Base-by-base conservation (phyloP, 345 rosid species). In the Ceriops zippeliana region DNA sequence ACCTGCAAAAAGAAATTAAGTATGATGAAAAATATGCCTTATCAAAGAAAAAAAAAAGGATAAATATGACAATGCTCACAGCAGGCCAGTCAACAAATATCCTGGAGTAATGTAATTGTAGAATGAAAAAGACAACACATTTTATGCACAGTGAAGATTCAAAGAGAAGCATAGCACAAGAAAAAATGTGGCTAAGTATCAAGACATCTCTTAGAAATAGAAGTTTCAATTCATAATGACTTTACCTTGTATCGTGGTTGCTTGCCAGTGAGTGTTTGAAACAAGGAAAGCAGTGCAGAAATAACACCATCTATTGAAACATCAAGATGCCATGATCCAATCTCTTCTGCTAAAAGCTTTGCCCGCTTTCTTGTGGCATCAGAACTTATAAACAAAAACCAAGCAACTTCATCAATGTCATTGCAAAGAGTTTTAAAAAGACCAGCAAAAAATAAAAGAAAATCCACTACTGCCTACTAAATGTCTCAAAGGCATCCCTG, bases 321-420 rank as follows among this genome's bases (percentile, higher is more conserved):
- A 61, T 95, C 93, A 70, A 95, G 90, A 89, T 89, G 99, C 96
- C 93, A 87, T 2, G 99, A 81, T 54, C 99, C 99, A 17, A 95
- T 91, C 83, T 95, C 97, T 15, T 85, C 87, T 51, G 98, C 89
- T 58, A 95, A 84, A 62, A 74, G 73, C 89, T 87, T 92, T 67
- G 98, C 98, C 61, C 85, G 84, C 73, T 51, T 78, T 78, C 78
- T 90, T 66, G 96, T 89, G 70, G 77, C 82, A 69, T 83, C 81
- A 21, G 98, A 95, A 84, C 99, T 95, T 82, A 52, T 83, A 68
- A 58, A 53, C 63, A 68, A 35, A 52, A 20, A 49, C n/a, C 30
- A 7, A 3, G 1, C 22, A 0, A 63, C 17, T 42, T 42, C 49
- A 42, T 11, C 49, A 42, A 42, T 42, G 19, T 42, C 49, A 42